phyloP scores from a whole-genome alignment of 176 grass and related monocot genomes.

The Typha latifolia region DNA sequence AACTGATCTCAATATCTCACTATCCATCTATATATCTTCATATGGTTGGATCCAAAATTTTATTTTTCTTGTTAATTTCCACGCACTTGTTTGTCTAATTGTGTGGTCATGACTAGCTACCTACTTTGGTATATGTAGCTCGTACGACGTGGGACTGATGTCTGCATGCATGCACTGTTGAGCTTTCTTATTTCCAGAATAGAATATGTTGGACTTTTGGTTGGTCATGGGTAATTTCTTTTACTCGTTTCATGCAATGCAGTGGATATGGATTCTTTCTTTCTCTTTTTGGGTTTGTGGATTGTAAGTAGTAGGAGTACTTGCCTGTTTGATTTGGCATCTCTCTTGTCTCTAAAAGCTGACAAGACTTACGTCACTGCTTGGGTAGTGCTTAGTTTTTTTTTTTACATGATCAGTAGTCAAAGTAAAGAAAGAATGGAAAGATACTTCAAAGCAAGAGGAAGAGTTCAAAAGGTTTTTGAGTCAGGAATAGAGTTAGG shows the following conservation, averaged over 20 bases:
- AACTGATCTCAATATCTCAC: background rate
- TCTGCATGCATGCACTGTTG: constrained; percentile 6
- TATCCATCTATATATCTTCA: no score
- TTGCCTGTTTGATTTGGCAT: background rate
- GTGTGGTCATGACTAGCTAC: background rate
- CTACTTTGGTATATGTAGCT: background rate
- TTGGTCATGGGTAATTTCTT: background rate
- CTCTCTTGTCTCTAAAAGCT: constrained; percentile 14
- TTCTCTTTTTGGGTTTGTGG: background rate
- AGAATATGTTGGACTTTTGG: constrained; percentile 2
- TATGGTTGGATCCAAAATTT: no score
- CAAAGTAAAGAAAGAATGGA: background rate
- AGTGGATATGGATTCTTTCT: background rate
- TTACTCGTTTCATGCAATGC: background rate
- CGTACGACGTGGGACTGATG: background rate
- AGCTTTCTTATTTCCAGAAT: background rate
- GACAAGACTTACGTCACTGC: background rate
- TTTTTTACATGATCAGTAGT: background rate
- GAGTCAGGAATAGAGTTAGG: no score
- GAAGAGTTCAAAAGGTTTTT: background rate
- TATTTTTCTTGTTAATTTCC: no score
- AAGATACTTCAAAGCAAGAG: background rate
- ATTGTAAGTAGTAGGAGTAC: no score
- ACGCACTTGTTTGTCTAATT: no score
- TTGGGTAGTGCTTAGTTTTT: background rate